A percentile compares a stretch with the other conserved stretches of the same genome.
Conservation (phyloP, 306 rosid genomes). For the Cucurbita argyrosperma region DNA sequence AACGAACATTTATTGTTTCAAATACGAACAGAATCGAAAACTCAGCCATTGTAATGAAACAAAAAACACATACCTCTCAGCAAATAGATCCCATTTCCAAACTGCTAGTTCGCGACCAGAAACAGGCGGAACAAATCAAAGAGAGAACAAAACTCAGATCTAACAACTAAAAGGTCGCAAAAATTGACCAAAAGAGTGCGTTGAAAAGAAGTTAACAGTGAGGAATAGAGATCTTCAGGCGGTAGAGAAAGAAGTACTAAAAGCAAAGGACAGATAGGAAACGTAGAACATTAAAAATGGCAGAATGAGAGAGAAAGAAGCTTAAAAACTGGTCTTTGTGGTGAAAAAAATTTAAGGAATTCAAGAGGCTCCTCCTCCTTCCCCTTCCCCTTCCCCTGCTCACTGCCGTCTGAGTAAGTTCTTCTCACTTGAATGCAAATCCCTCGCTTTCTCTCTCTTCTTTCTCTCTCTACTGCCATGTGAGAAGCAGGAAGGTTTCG, state of each 20-base stretch:
- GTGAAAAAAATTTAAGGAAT: constrained; percentile 6
- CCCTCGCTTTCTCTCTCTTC: neutral
- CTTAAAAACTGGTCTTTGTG: neutral
- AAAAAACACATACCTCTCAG: constrained; percentile 1
- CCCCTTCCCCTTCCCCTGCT: neutral
- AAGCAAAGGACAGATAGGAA: neutral
- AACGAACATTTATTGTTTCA: neutral
- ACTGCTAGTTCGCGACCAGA: neutral
- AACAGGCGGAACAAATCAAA: neutral
- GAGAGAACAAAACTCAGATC: neutral
- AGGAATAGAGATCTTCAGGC: neutral
- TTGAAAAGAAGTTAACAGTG: neutral
- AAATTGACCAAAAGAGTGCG: neutral
- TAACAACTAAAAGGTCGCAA: neutral
- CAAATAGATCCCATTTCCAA: constrained; percentile 5
- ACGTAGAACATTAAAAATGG: neutral
- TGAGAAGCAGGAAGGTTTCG: neutral
- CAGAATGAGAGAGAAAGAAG: neutral
- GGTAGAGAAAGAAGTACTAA: neutral
- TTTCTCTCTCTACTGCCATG: neutral
- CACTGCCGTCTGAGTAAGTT: neutral
- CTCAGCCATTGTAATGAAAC: neutral
- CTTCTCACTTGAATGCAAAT: neutral
- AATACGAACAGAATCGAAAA: neutral
- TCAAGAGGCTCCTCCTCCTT: neutral